Evolutionary conservation across 2,329 filamentous ascomycete species (phyloP).

Genomic region (Penicillium fuscoglaucum): DNA sequence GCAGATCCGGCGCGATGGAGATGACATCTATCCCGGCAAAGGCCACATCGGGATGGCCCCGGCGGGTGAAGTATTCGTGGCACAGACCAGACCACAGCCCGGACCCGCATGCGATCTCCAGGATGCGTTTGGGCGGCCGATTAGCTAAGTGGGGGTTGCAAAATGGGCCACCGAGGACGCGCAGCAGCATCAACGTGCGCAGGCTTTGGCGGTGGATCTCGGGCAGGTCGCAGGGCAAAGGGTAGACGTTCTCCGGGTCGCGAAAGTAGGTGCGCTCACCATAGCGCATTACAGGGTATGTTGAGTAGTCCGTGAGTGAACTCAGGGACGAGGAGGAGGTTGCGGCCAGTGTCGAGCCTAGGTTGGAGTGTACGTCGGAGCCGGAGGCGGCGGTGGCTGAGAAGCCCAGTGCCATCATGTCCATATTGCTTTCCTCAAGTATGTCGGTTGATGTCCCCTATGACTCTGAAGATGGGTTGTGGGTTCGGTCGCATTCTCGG

Average conservation of each 20-base stretch:
- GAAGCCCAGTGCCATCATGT: constrained; percentile 35
- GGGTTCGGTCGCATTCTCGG: constrained; percentile 32
- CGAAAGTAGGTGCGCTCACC: constrained; percentile 82
- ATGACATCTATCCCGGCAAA: constrained; percentile 85
- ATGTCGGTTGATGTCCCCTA: constrained; percentile 19
- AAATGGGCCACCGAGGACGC: constrained; percentile 77
- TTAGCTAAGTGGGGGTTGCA: constrained; percentile 68
- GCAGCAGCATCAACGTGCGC: constrained; percentile 75
- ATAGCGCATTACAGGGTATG: constrained; percentile 65
- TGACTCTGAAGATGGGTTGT: constrained; percentile 18
- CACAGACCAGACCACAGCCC: constrained; percentile 89
- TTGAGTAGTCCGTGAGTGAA: constrained; percentile 41
- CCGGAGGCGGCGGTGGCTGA: constrained; percentile 28
- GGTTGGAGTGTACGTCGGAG: constrained; percentile 37
- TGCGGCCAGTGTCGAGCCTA: constrained; percentile 35
- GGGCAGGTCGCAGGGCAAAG: constrained; percentile 81
- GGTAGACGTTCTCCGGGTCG: constrained; percentile 71
- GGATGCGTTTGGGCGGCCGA: constrained; percentile 70
- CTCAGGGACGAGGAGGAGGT: constrained; percentile 40
- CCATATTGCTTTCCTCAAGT: constrained; percentile 26
- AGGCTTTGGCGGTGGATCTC: constrained; percentile 87
- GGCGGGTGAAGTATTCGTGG: constrained; percentile 71
- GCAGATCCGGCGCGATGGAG: constrained; percentile 64
- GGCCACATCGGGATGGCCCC: constrained; percentile 67
- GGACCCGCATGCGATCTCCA: constrained; percentile 85